Base-by-base conservation (phyloP, 75 land plant species). In the Azolla pinnata region DNA sequence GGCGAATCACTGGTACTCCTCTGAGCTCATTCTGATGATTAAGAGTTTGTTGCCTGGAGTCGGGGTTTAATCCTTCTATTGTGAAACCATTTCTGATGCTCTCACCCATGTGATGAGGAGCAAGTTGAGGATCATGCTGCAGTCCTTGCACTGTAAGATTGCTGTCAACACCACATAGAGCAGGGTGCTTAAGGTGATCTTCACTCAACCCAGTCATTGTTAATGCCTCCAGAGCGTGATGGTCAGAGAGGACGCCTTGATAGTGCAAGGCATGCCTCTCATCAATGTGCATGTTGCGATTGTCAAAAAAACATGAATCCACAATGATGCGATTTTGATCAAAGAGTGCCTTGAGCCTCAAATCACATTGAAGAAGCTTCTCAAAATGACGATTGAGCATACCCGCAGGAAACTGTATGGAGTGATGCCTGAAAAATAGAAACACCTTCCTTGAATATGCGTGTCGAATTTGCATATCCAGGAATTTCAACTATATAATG, bases 361-460 rank as follows among this genome's bases (percentile, higher is more conserved):
- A 52, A 54, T 90, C 96, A 56, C 81, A 79, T 62, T 83, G 81
- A 23, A 86, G 29, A 26, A 90, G 75, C 70, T 83, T 86, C 59
- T 90, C 91, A 69, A 67, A 90, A 64, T 81, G 84, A 26, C 69
- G 81, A 63, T 76, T 75, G 5, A 90, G 64, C 7, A 69, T 71
- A 47, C 91, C 91, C 30, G 66, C 73, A 23, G 87, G 79, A 56
- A 78, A 83, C 61, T 73, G 71, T 28, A 90, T 40, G 27, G 44
- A 58, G 54, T 90, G 96, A 31, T 77, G 67, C 78, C 96, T 90
- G 76, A 21, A 42, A 46, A 44, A 0, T 23, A 46, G 19, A 21
- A 44, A 31, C 17, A 19, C 2, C 31, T n/a, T n/a, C n/a, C n/a
- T n/a, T n/a, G n/a, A n/a, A n/a, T n/a, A n/a, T n/a, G n/a, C n/a